These are phyloP conservation scores for Rhizopogon sp. DNA, from an alignment of 768 basidiomycete species.

Conservation along the genomic window DNA sequence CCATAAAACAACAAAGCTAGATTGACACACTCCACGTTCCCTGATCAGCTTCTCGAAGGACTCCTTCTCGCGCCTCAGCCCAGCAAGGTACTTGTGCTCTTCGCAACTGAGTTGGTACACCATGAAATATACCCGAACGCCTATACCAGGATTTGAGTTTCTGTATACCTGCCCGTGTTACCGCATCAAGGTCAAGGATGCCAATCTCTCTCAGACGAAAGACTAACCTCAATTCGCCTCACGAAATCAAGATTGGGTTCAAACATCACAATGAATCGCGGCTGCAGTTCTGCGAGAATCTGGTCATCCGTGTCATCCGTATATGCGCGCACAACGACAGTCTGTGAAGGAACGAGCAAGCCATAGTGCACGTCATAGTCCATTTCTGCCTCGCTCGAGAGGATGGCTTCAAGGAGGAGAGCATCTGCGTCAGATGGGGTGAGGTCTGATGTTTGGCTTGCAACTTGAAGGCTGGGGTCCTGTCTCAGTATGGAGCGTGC, in stretches of 20 bases:
- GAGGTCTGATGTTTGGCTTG: constrained; percentile 14
- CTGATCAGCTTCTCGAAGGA: constrained; percentile 90
- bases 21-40: constrained; percentile 73
- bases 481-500: neutral
- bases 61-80: constrained; percentile 86
- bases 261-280: constrained; percentile 92
- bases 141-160: constrained; percentile 75
- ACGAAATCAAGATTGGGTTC: constrained; percentile 94
- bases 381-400: constrained; percentile 31
- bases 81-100: constrained; percentile 92
- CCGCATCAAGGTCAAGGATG: neutral
- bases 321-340: constrained; percentile 82
- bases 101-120: constrained; percentile 91
- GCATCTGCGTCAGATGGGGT: constrained; percentile 15
- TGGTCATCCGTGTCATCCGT: constrained; percentile 92
- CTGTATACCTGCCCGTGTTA: constrained; percentile 67
- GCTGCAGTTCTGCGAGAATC: constrained; percentile 79
- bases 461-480: constrained; percentile 9
- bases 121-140: constrained; percentile 91
- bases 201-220: neutral
- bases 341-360: constrained; percentile 69
- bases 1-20: neutral
- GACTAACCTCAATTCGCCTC: constrained; percentile 78
- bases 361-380: constrained; percentile 82
- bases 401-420: constrained; percentile 18